These are phyloP conservation scores for Leccinum cinnamomeum DNA, from an alignment of 1,284 basidiomycete genomes.

Conservation along the genomic window DNA sequence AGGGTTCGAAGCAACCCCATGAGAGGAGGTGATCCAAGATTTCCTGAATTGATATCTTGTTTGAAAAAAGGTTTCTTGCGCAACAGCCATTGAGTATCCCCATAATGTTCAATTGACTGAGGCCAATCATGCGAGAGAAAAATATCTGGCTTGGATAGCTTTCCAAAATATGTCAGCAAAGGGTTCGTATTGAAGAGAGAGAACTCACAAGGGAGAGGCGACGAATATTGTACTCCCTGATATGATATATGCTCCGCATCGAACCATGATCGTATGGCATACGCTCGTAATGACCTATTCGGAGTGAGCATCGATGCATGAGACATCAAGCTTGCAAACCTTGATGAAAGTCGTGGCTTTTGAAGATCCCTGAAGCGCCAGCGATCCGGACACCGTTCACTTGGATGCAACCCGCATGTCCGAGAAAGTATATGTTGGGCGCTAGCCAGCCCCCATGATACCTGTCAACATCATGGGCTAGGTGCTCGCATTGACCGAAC, in stretches of 20 bases:
- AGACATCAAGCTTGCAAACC: slow-evolving; percentile 47
- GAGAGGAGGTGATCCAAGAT: slow-evolving; percentile 88
- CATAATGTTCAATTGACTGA: slow-evolving; percentile 79
- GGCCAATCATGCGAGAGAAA: slow-evolving; percentile 99
- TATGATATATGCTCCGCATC: slow-evolving; percentile 89
- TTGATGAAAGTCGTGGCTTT: slow-evolving; percentile 71
- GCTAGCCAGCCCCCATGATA: slow-evolving; percentile 97
- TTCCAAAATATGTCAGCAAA: slow-evolving; percentile 8
- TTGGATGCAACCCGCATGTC: slow-evolving; percentile 86
- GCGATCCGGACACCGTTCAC: slow-evolving; percentile 87
- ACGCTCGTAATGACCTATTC: slow-evolving; percentile 67
- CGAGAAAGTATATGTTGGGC: slow-evolving; percentile 96
- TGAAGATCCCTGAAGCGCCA: slow-evolving; percentile 94
- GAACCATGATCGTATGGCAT: slow-evolving; percentile 69
- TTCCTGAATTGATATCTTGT: slow-evolving; percentile 69
- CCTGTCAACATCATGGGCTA: slow-evolving; percentile 38
- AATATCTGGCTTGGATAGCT: slow-evolving; percentile 68
- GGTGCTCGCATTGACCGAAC: background rate
- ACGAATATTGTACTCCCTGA: slow-evolving; percentile 82
- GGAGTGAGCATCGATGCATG: slow-evolving; percentile 6
- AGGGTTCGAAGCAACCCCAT: slow-evolving; percentile 75
- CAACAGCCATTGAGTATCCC: slow-evolving; percentile 68
- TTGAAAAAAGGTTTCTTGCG: slow-evolving; percentile 82
- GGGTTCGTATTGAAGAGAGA: background rate
- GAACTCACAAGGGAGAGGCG: slow-evolving; percentile 72